A percentile compares a stretch with the other conserved stretches of the same genome.
phyloP scores from a whole-genome alignment of 306 rosid genomes.

The Potentilla sterilis region DNA sequence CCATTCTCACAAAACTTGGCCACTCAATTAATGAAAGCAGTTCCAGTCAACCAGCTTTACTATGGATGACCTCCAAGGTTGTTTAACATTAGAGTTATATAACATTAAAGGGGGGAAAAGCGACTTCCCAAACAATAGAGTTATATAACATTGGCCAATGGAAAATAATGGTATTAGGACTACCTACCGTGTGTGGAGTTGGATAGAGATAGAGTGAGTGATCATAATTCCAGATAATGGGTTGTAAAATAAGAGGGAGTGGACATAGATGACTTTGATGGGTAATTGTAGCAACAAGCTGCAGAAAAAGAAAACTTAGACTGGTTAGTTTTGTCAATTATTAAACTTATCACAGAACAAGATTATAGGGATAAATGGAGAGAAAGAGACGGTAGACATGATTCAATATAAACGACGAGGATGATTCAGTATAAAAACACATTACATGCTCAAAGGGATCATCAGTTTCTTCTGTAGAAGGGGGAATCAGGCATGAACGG shows the following conservation, averaged over 20 bases:
- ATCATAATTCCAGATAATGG: conserved; percentile 89
- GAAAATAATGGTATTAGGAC: conserved; percentile 12
- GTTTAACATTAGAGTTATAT: too few relatives aligned
- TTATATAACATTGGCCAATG: not conserved
- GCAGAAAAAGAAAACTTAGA: conserved; percentile 41
- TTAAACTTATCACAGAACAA: conserved; percentile 8
- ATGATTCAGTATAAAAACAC: not conserved
- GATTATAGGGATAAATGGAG: conserved; percentile 3
- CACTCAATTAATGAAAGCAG: not conserved
- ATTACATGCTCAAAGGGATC: conserved; percentile 89
- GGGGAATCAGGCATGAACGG: conserved; percentile 78
- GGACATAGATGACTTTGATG: conserved; percentile 99
- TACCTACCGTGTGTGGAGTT: conserved; percentile 93
- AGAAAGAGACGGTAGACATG: not conserved
- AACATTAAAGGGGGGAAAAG: not conserved
- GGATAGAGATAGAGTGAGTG: conserved; percentile 87
- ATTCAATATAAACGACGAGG: not conserved
- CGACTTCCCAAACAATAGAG: not conserved
- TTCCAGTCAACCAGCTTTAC: not conserved
- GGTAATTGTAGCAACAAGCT: conserved; percentile 95
- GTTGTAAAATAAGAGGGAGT: conserved; percentile 72
- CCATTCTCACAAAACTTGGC: not conserved
- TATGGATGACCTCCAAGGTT: not conserved
- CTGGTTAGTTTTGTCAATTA: conserved; percentile 19
- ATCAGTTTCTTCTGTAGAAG: conserved; percentile 77